phyloP scores from a whole-genome alignment of 306 rosid species.

The Casuarina glauca region DNA sequence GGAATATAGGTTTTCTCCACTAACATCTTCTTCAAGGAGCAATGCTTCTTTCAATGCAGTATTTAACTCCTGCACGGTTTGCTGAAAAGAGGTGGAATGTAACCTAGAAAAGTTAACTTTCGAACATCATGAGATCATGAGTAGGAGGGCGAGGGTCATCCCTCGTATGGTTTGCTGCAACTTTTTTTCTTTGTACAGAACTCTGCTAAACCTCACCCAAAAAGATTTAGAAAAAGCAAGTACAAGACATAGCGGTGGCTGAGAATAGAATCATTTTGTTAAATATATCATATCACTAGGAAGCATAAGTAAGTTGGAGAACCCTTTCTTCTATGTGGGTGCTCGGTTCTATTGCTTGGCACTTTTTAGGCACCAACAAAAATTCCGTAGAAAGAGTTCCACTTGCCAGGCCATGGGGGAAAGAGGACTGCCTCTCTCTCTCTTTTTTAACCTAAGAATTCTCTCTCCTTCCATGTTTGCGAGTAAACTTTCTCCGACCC shows the following conservation, averaged over 20 bases:
- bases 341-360: conserved; percentile 33
- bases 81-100: not conserved
- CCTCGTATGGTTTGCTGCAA: too few relatives aligned
- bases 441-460: not conserved
- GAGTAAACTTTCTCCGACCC: conserved; percentile 27
- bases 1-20: not conserved
- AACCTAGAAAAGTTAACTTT: not conserved
- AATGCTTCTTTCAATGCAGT: not conserved
- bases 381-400: conserved; percentile 22
- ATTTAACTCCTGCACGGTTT: not conserved
- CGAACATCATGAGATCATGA: too few relatives aligned
- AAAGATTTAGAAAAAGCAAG: too few relatives aligned
- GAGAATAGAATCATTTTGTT: too few relatives aligned
- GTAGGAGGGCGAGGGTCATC: too few relatives aligned
- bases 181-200: too few relatives aligned
- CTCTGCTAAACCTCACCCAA: too few relatives aligned
- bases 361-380: conserved; percentile 32
- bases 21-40: not conserved
- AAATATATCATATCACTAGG: too few relatives aligned
- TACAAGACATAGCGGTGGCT: too few relatives aligned
- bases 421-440: not conserved
- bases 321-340: conserved; percentile 25
- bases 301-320: not conserved
- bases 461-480: conserved; percentile 13
- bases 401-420: conserved; percentile 33